Percentiles rank a stretch among this genome's conserved stretches.
Conservation (phyloP, 1,284 basidiomycete genomes). For the Cryptococcus sp. region DNA sequence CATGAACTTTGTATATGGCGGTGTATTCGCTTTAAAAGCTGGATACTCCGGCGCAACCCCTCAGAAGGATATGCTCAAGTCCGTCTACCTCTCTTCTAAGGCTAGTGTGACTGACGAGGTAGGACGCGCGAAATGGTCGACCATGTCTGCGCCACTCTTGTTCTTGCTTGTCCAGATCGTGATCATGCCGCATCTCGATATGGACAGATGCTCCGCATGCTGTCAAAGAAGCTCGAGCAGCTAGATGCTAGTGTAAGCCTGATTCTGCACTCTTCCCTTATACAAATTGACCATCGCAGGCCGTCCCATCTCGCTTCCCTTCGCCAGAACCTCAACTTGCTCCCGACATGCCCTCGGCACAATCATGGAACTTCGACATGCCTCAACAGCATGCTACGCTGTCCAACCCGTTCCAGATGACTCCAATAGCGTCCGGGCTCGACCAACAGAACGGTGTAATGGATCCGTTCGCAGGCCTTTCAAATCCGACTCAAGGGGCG, state of each 20-base stretch:
- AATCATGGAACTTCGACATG: background rate
- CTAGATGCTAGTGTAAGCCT: conserved; percentile 37
- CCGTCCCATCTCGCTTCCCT: conserved; percentile 40
- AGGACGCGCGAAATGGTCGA: conserved; percentile 40
- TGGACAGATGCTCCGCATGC: conserved; percentile 42
- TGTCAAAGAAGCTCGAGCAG: conserved; percentile 38
- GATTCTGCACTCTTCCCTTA: background rate
- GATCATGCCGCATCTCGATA: conserved; percentile 45
- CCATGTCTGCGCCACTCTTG: conserved; percentile 32
- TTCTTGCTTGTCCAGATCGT: conserved; percentile 35
- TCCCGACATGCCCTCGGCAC: background rate
- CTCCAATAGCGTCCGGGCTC: background rate
- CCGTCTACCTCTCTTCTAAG: conserved; percentile 4
- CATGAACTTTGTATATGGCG: conserved; percentile 44
- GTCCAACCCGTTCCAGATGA: background rate
- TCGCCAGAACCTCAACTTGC: conserved; percentile 26
- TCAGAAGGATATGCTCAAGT: conserved; percentile 32
- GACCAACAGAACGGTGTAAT: background rate
- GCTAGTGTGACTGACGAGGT: conserved; percentile 5
- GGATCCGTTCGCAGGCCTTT: background rate
- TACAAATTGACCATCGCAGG: conserved; percentile 13
- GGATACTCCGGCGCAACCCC: conserved; percentile 38
- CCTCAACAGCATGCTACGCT: background rate
- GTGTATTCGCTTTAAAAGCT: conserved; percentile 43
- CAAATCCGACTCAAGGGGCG: background rate